These are phyloP conservation scores for Vitrella brassicaformis DNA, from an alignment of 73 alveolate species.

Conservation along the genomic window DNA sequence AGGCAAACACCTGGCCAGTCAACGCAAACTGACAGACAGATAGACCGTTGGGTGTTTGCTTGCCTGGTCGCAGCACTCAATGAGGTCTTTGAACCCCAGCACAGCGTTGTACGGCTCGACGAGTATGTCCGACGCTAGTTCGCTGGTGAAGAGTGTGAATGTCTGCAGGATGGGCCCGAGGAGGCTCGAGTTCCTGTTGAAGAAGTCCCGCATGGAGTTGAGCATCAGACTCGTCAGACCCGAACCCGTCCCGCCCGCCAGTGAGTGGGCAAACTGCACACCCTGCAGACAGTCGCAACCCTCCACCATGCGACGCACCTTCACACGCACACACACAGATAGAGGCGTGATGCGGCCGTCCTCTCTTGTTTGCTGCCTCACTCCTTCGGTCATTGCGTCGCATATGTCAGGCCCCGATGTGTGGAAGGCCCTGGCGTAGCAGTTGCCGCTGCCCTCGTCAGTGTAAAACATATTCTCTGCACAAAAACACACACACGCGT, in stretches of 20 bases:
- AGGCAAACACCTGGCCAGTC: not conserved
- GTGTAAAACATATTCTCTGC: not conserved
- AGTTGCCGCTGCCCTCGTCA: not conserved
- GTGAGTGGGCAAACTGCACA: not conserved
- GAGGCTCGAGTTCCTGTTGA: too few relatives aligned
- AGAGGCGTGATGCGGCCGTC: too few relatives aligned
- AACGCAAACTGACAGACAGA: not conserved
- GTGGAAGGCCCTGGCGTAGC: not conserved
- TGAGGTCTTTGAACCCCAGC: not conserved
- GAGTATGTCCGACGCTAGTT: not conserved
- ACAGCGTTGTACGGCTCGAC: not conserved
- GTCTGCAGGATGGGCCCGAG: not conserved
- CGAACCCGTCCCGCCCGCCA: not conserved
- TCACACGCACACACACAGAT: too few relatives aligned
- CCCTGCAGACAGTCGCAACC: slow-evolving; percentile 72
- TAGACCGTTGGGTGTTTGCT: not conserved
- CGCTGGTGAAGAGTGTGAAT: not conserved
- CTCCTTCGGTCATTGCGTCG: too few relatives aligned
- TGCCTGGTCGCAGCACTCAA: not conserved
- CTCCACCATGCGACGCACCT: slow-evolving; percentile 82
- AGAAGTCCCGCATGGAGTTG: not conserved
- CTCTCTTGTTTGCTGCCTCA: too few relatives aligned
- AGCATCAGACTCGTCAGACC: not conserved
- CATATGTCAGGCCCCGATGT: not conserved
- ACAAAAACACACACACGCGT: too few relatives aligned